Conservation (phyloP, 352 stramenopile species). For the Globisporangium nunn region DNA sequence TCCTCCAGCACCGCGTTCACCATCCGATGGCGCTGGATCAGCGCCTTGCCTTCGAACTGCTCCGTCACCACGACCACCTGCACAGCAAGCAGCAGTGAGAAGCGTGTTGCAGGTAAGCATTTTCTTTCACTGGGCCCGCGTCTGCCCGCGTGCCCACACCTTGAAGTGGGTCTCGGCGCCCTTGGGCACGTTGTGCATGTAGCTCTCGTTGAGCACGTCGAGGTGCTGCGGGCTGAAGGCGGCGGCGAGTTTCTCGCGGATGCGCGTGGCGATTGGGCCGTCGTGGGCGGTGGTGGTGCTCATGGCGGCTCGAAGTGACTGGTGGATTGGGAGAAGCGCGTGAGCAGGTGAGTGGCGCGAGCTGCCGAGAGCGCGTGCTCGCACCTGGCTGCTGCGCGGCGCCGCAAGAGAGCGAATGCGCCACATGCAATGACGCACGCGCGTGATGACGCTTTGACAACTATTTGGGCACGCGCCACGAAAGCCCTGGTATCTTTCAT, state of each 20-base stretch:
- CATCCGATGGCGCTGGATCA: conserved; percentile 88
- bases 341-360: background rate
- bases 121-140: no score
- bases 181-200: conserved; percentile 94
- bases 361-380: no score
- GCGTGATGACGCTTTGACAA: no score
- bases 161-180: conserved; percentile 96
- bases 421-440: conserved; percentile 9
- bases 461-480: no score
- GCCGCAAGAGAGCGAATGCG: conserved; percentile 12
- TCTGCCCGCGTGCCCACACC: conserved; percentile 10
- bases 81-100: background rate
- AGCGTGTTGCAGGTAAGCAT: no score
- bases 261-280: conserved; percentile 50
- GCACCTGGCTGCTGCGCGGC: conserved; percentile 3
- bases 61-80: conserved; percentile 88
- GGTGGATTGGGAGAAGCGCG: background rate
- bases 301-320: conserved; percentile 20
- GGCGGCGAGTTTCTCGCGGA: conserved; percentile 53
- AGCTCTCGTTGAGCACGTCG: conserved; percentile 92
- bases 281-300: conserved; percentile 11
- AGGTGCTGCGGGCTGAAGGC: conserved; percentile 63
- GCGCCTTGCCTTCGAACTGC: conserved; percentile 83
- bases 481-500: no score
- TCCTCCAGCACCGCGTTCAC: conserved; percentile 87